A percentile compares a stretch with the other conserved stretches of the same genome.
phyloP scores from a whole-genome alignment of 441 rosid species.

The Populus hybrid region DNA sequence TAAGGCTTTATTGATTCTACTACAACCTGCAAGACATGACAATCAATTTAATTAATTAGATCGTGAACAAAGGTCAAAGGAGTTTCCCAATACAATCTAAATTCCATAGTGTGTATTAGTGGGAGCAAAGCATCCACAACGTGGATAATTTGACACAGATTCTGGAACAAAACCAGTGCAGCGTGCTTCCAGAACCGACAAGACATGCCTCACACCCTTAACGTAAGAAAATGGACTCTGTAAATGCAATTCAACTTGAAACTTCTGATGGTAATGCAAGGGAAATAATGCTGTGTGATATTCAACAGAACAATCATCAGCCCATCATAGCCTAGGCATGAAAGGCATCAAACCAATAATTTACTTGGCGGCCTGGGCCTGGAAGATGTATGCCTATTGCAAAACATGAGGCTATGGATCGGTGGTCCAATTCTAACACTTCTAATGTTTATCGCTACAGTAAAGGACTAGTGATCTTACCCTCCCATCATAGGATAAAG shows the following conservation, averaged over 20 bases:
- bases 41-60: neutral
- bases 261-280: neutral
- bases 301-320: neutral
- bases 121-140: neutral
- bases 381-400: neutral
- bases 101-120: neutral
- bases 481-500: constrained; percentile 93
- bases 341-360: neutral
- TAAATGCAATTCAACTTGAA: constrained; percentile 3
- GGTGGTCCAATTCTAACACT: neutral
- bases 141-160: too few relatives aligned
- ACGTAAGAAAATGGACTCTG: neutral
- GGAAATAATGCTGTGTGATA: neutral
- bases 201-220: too few relatives aligned
- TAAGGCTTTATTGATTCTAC: constrained; percentile 69
- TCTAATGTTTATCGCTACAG: neutral
- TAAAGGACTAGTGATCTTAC: constrained; percentile 37
- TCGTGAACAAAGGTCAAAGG: neutral
- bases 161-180: too few relatives aligned
- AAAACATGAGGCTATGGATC: neutral
- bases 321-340: neutral
- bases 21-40: constrained; percentile 44
- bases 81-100: neutral
- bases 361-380: neutral
- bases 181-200: too few relatives aligned